These are phyloP conservation scores for Sclerotiophoma versabilis DNA, from an alignment of 2,329 filamentous ascomycete genomes.

Conservation along the genomic window DNA sequence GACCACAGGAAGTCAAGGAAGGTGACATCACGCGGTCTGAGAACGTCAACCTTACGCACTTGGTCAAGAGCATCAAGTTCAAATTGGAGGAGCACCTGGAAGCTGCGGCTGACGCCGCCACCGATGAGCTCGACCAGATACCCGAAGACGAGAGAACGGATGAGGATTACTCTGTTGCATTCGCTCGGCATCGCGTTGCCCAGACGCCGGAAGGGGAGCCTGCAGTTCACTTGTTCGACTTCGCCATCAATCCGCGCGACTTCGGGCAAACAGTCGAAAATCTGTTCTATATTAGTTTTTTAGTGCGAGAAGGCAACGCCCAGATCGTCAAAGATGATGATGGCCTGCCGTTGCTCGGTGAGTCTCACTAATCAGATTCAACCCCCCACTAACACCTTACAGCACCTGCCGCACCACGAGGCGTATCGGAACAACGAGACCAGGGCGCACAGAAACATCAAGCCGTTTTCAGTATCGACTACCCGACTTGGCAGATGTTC, in stretches of 20 bases:
- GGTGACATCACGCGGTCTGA: constrained; percentile 78
- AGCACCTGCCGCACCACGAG: constrained; percentile 57
- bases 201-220: constrained; percentile 64
- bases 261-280: constrained; percentile 98
- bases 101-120: constrained; percentile 51
- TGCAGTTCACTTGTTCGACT: constrained; percentile 77
- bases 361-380: constrained; percentile 47
- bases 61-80: constrained; percentile 77
- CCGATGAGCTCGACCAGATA: constrained; percentile 39
- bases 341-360: constrained; percentile 80
- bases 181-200: constrained; percentile 71
- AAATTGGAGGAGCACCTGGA: constrained; percentile 60
- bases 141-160: constrained; percentile 35
- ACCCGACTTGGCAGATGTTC: constrained; percentile 80
- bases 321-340: constrained; percentile 76
- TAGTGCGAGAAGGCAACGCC: constrained; percentile 85
- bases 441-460: constrained; percentile 69
- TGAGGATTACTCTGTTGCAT: constrained; percentile 58
- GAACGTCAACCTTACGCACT: constrained; percentile 77
- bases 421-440: constrained; percentile 61
- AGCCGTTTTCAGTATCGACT: constrained; percentile 87
- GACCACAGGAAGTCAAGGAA: constrained; percentile 78
- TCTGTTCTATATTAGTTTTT: constrained; percentile 93
- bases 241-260: constrained; percentile 86
- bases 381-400: constrained; percentile 4